Evolutionary conservation across 2,329 filamentous ascomycete species (phyloP), one percentile per base, ranked within the genome.

Genomic region (Penicillium vulpinum): DNA sequence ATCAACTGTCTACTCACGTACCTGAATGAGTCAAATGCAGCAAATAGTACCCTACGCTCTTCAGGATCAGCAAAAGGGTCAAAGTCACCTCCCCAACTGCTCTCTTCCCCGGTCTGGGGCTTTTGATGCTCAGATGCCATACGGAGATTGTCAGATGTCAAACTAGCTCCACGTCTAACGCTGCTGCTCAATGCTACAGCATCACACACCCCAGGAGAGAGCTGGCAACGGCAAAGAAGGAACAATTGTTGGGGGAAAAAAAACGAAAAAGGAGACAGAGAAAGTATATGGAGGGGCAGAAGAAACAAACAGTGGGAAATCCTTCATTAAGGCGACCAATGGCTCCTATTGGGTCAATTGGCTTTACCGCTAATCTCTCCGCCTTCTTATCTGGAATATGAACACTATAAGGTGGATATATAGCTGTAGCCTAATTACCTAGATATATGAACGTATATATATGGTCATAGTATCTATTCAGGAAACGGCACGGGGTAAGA

Each of bases 21-120:
- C 92, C 88, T 83, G 75, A 94, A 97, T 11, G 93, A 97, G 77
- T 96, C 91, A 51, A 97, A 77, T 2, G 92, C 88, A 49, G 86
- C 87, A 73, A 90, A 90, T 10, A 97, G 83, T 47, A 95, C 91
- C 59, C 83, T 83, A 47, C 86, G 80, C 76, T 99, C 93, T 62
- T 95, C 91, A 0, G 87, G 85, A 67, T 97, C 92, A 10, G 85
- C 79, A 47, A 88, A 80, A 16, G 85, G 83, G 56, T 88, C 84
- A 62, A 87, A 86, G 51, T 88, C 80, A 3, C 85, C 86, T 33
- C 76, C 76, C 86, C 87, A 89, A 48, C 62, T 67, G 40, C 21
- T 61, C 57, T 28, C 53, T 44, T 62, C 62, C 41, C 44, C 61
- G 13, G 50, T 47, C 10, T 51, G 39, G 40, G 48, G 39, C 18